Base-by-base conservation (phyloP, 768 basidiomycete genomes). In the Termitomyces sp. region DNA sequence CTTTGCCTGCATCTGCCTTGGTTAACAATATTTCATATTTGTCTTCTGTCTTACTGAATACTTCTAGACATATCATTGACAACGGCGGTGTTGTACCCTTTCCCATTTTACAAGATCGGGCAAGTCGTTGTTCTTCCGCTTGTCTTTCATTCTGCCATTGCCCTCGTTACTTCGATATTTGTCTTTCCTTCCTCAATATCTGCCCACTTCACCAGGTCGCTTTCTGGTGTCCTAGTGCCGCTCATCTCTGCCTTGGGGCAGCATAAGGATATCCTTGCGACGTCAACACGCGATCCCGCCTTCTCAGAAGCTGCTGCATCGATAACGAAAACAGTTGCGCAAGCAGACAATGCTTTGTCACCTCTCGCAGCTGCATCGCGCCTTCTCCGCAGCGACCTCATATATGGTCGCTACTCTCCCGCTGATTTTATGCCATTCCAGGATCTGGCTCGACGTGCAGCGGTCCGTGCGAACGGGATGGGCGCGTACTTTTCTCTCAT, bases 181-280 rank as follows among this genome's bases (percentile, higher is more conserved):
- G 69, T 90, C 45, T 89, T 90, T 68, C 88, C 89, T 0, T 72
- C 75, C 1, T 82, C 87, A 1, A 74, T 87, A 42, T 85, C 88
- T 0, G 72, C 84, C 0, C 71, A 78, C 48, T 90, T 86, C 64
- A 81, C 82, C 2, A 72, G 65, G 18, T 73, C 78, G 7, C 70
- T 89, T 1, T 72, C 75, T 44, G 70, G 58, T 3, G 77, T 84
- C 7, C 68, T 88, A 13, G 59, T 69, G 4, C 83, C 85, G 0
- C 70, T 89, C 9, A 65, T 73, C 18, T 68, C 68, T 1, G 71
- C 77, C 4, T 73, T 85, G 34, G 68, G 70, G 7, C 67, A 78
- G 9, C 86, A 90, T 58, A 70, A 70, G 22, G 57, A 66, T 3
- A 71, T 82, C 16, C 73, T 90, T 5, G 66, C 73, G 41, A 72